Conservation (phyloP, 2,329 filamentous ascomycete genomes). For the Teratosphaeria gauchensis region DNA sequence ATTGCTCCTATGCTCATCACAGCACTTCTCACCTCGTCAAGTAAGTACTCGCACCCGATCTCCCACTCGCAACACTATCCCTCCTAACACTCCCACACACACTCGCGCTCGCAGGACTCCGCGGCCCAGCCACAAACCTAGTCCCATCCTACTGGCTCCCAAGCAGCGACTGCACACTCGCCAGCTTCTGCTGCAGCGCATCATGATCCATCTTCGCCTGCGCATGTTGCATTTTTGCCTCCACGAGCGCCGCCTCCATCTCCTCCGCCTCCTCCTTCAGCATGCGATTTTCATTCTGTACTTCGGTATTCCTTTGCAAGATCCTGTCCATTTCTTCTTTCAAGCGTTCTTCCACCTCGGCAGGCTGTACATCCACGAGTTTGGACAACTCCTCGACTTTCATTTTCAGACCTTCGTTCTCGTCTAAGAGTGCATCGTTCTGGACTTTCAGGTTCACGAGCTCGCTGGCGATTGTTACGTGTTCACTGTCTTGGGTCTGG, state of each 20-base stretch:
- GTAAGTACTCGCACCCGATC: neutral
- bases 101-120: neutral
- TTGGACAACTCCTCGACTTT: conserved; percentile 78
- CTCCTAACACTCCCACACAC: neutral
- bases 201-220: conserved; percentile 60
- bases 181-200: conserved; percentile 39
- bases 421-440: conserved; percentile 79
- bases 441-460: conserved; percentile 87
- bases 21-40: neutral
- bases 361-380: conserved; percentile 81
- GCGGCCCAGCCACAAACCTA: neutral
- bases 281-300: conserved; percentile 83
- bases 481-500: conserved; percentile 80
- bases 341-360: conserved; percentile 74
- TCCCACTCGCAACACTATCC: neutral
- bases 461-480: conserved; percentile 82
- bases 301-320: conserved; percentile 84
- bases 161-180: conserved; percentile 37
- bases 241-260: conserved; percentile 84
- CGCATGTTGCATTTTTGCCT: conserved; percentile 89
- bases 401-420: conserved; percentile 77
- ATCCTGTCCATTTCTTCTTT: conserved; percentile 80
- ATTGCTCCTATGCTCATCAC: neutral
- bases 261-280: conserved; percentile 85
- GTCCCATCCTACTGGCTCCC: conserved; percentile 8